Base-by-base conservation (phyloP, 495 filamentous ascomycete genomes). In the Neurospora sp. region DNA sequence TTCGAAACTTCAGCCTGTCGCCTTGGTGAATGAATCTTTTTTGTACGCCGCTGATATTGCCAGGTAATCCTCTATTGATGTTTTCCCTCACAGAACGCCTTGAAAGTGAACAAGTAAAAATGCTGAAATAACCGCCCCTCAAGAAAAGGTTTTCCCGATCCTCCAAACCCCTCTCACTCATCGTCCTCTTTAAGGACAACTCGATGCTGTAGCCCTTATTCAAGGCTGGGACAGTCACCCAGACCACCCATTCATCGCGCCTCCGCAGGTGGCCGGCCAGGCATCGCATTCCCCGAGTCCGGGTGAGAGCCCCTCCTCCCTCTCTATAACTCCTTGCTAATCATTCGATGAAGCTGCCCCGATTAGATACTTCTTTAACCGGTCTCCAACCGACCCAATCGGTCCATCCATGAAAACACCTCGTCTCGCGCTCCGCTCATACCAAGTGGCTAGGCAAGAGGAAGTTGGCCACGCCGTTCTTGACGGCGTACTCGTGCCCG, bases 401-500 rank as follows among this genome's bases (percentile, higher is more conserved):
- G 8, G 3, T 38, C 37, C 6, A 38, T 48, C 44, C 44, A 48
- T 48, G 18, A 23, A 62, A 62, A 62, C 54, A 3, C 35, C 38
- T 23, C 74, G 18, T 75, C 14, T 27, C 44, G 35, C 70, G 38
- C 69, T 59, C n/a, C 38, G 8, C 27, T 83, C 80, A 88, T 71
- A 93, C 96, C 78, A 98, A 82, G 85, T 98, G 96, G 78, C 91
- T 94, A 20, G 96, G 96, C 79, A 99, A 83, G 76, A 99, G 84
- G 79, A 99, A 99, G 81, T 98, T 98, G 66, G 94, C 93, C 77
- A 98, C 97, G 31, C 96, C 96, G 82, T 98, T 94, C 79, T 93
- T 92, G 54, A 99, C 90, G 77, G 89, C 88, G 82, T 98, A 98
- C 82, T 95, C 91, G 81, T 98, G 94, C 72, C 92, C 92, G 83